Conservation (phyloP, 2,329 filamentous ascomycete genomes). For the Talaromyces marneffei region DNA sequence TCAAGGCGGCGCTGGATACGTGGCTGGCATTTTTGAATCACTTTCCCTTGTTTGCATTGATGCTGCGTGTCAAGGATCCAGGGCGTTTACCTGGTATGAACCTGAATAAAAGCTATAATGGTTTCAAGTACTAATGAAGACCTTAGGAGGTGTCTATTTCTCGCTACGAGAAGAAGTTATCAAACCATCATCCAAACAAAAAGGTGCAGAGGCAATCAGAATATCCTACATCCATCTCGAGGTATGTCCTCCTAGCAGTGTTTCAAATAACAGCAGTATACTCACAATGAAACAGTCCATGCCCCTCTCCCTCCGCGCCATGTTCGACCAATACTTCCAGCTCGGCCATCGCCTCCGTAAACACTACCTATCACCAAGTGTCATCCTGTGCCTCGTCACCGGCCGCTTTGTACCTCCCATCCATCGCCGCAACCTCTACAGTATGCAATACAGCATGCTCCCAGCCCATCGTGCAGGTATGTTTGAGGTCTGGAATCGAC, state of each 20-base stretch:
- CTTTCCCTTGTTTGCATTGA: slow-evolving; percentile 93
- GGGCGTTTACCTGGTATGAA: slow-evolving; percentile 69
- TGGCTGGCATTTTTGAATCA: slow-evolving; percentile 91
- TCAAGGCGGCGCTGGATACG: slow-evolving; percentile 89
- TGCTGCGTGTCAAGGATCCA: slow-evolving; percentile 92
- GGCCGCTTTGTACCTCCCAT: slow-evolving; percentile 93
- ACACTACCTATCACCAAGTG: slow-evolving; percentile 85
- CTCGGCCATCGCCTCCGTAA: slow-evolving; percentile 87
- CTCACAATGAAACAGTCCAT: slow-evolving; percentile 58
- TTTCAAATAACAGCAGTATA: background rate
- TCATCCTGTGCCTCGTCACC: slow-evolving; percentile 79
- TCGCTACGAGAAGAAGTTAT: slow-evolving; percentile 71
- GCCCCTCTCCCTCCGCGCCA: slow-evolving; percentile 80
- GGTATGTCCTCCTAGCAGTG: slow-evolving; percentile 44
- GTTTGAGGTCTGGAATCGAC: slow-evolving; percentile 73
- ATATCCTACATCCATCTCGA: slow-evolving; percentile 76
- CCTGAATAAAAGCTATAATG: background rate
- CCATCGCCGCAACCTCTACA: slow-evolving; percentile 89
- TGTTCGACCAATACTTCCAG: slow-evolving; percentile 97
- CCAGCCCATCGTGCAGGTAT: slow-evolving; percentile 75
- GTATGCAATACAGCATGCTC: slow-evolving; percentile 95
- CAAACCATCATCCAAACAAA: slow-evolving; percentile 24
- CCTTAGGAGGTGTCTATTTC: slow-evolving; percentile 73
- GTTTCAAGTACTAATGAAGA: background rate
- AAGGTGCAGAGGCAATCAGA: slow-evolving; percentile 51